Conservation (phyloP, 2,329 filamentous ascomycete species). For the Capronia epimyces region DNA sequence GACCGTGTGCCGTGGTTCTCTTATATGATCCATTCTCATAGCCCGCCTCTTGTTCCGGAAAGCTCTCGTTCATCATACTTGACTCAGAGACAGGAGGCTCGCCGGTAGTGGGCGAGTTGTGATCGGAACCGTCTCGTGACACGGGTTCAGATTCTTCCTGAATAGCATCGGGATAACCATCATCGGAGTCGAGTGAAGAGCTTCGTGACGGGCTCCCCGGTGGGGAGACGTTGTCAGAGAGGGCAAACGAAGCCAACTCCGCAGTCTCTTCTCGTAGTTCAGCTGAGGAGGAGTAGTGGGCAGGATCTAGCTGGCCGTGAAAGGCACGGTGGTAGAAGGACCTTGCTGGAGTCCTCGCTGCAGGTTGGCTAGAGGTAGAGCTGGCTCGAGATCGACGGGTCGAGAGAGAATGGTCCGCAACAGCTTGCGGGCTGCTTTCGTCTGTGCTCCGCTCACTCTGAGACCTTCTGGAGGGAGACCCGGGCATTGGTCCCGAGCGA, state of each 20-base stretch:
- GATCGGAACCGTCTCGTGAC: slow-evolving; percentile 43
- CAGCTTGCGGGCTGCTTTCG: slow-evolving; percentile 16
- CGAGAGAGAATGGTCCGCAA: slow-evolving; percentile 21
- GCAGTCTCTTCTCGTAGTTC: slow-evolving; percentile 81
- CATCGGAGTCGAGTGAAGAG: slow-evolving; percentile 17
- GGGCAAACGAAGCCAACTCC: slow-evolving; percentile 74
- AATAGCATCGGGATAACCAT: slow-evolving; percentile 45
- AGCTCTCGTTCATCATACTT: slow-evolving; percentile 47
- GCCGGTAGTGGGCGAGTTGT: slow-evolving; percentile 25
- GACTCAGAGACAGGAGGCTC: slow-evolving; percentile 43
- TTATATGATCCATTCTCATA: slow-evolving; percentile 25
- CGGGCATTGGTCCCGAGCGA: slow-evolving; percentile 14
- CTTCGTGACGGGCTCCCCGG: slow-evolving; percentile 19
- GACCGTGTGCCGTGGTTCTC: slow-evolving; percentile 1
- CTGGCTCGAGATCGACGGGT: slow-evolving; percentile 20
- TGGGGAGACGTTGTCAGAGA: slow-evolving; percentile 50
- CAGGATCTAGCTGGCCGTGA: slow-evolving; percentile 50
- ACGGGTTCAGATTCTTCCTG: slow-evolving; percentile 57
- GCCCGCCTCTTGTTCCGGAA: slow-evolving; percentile 31
- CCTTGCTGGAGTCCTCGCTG: slow-evolving; percentile 38
- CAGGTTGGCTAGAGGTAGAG: slow-evolving; percentile 24
- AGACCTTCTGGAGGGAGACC: slow-evolving; percentile 18
- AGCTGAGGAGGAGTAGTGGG: slow-evolving; percentile 66
- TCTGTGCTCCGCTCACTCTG: slow-evolving; percentile 19
- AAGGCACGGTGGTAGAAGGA: slow-evolving; percentile 45